Evolutionary conservation across 441 rosid species (phyloP).

Genomic region (Theobroma grandiflorum): DNA sequence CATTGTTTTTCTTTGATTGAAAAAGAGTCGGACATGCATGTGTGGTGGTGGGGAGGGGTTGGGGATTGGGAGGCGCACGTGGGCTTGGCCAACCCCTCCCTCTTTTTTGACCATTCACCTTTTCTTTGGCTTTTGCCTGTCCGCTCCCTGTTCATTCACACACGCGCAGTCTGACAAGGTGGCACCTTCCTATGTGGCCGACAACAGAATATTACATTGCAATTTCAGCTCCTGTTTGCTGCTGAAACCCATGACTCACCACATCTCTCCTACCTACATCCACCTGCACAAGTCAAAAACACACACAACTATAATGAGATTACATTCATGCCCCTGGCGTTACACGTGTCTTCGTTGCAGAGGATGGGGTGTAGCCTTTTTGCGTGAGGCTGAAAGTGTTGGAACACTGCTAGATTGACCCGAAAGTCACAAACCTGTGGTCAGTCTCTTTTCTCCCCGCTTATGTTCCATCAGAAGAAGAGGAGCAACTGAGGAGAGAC

Average conservation of each 20-base stretch:
- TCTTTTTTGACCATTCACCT: conserved; percentile 39
- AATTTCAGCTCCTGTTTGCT: conserved; percentile 12
- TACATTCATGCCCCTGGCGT: neutral
- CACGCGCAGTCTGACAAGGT: neutral
- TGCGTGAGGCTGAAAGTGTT: neutral
- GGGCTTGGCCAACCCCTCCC: conserved; percentile 48
- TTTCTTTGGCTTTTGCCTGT: conserved; percentile 7
- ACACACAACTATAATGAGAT: no score
- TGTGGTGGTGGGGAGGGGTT: conserved; percentile 53
- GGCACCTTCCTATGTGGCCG: conserved; percentile 41
- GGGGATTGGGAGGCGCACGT: conserved; percentile 49
- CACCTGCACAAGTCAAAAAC: no score
- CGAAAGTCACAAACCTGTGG: neutral
- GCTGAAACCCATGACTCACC: conserved; percentile 5
- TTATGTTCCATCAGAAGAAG: no score
- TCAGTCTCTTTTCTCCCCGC: neutral
- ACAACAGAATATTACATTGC: conserved; percentile 35
- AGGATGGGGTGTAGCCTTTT: neutral
- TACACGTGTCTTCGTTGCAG: neutral
- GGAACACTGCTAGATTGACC: neutral
- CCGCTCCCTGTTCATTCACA: no score
- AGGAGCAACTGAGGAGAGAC: neutral
- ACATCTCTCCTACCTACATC: neutral
- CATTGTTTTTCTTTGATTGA: neutral
- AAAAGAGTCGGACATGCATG: conserved; percentile 29